A percentile compares a stretch with the other conserved stretches of the same genome.
Evolutionary conservation across 2,329 filamentous ascomycete species (phyloP).

Genomic region (Botrytis hyacinthi): DNA sequence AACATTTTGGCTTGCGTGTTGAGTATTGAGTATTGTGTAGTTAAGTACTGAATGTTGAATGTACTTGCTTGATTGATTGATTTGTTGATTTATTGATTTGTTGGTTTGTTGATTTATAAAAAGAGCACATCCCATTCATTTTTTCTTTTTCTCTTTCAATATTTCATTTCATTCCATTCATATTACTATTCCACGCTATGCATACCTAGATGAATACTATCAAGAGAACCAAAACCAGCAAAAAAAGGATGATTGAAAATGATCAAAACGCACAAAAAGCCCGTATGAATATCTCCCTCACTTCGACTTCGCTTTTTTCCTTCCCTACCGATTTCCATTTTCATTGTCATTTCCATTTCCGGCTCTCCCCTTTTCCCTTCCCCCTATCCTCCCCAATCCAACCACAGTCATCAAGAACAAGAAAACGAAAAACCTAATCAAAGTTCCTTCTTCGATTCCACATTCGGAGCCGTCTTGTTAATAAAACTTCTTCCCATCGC

Average conservation of each 20-base stretch:
- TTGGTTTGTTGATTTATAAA: too few species aligned
- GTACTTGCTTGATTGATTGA: too few species aligned
- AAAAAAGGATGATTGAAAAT: not conserved
- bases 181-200: not conserved
- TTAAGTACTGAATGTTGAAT: too few species aligned
- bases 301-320: not conserved
- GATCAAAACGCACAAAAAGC: not conserved
- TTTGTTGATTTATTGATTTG: too few species aligned
- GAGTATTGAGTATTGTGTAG: too few species aligned
- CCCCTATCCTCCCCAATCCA: not conserved
- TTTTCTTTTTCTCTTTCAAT: too few species aligned
- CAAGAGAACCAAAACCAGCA: not conserved
- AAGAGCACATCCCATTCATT: not conserved
- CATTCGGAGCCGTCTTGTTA: constrained; percentile 40
- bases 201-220: not conserved
- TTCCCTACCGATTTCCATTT: not conserved
- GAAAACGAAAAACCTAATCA: not conserved
- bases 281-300: not conserved
- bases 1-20: too few species aligned
- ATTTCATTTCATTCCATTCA: not conserved
- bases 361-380: too few species aligned
- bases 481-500: constrained; percentile 56
- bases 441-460: constrained; percentile 26
- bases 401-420: not conserved
- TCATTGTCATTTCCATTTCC: not conserved